Conservation (phyloP, 148 eudicot species). For the Rhododendron ovatum region DNA sequence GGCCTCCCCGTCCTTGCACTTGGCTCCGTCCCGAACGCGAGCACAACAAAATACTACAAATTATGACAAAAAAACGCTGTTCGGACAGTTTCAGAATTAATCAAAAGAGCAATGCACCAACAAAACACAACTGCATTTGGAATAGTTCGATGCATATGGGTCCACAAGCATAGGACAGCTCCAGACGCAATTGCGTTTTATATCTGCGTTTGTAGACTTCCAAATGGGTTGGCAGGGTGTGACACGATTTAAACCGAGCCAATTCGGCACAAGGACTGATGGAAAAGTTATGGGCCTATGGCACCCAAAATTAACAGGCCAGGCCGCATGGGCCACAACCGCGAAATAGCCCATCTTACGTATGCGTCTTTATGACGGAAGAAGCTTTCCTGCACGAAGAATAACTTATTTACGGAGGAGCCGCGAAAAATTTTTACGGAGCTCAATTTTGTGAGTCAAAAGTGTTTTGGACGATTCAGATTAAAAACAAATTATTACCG, state of each 20-base stretch:
- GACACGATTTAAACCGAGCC: not conserved
- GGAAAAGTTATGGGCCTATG: not conserved
- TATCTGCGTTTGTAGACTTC: not conserved
- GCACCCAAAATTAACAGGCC: not conserved
- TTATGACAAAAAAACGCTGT: not conserved
- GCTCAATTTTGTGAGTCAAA: too few species aligned
- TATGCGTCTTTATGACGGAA: not conserved
- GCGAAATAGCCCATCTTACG: not conserved
- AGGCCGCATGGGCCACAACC: not conserved
- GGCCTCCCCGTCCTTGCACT: too few species aligned
- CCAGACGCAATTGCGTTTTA: too few species aligned
- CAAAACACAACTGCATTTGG: too few species aligned
- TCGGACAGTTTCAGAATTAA: not conserved
- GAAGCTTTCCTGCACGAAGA: too few species aligned
- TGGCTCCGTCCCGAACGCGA: too few species aligned
- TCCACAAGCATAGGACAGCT: too few species aligned
- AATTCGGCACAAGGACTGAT: not conserved
- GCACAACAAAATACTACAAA: not conserved
- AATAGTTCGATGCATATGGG: too few species aligned
- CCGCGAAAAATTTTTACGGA: too few species aligned
- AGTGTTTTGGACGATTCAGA: accelerated
- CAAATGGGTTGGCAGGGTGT: not conserved
- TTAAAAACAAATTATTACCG: too few species aligned
- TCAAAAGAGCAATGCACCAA: not conserved
- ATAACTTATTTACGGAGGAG: too few species aligned